Base-by-base conservation (phyloP, 2,329 filamentous ascomycete genomes). In the Gaeumannomyces sp. region DNA sequence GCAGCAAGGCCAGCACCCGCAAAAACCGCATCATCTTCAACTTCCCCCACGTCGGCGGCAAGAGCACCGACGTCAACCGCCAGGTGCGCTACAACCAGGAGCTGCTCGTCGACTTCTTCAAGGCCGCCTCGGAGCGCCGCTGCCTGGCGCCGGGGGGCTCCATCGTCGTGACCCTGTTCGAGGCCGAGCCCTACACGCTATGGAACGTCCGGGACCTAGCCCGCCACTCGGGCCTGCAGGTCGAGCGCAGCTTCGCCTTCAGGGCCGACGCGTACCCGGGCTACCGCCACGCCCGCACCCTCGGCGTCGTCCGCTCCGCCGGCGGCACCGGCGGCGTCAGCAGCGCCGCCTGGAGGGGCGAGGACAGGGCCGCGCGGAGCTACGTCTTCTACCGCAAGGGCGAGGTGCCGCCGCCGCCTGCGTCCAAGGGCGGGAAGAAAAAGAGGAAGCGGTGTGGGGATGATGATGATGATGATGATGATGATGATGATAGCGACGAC, bases 151-250 rank as follows among this genome's bases (percentile, higher is more conserved):
- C 78, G 0, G 80, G 82, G 7, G 88, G 87, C 50, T 74, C 84
- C 70, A 87, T 97, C 64, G 77, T 97, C 63, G 87, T 98, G 28
- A 96, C 93, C 0, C 79, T 98, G 13, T 99, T 99, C 75, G 94
- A 97, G 76, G 91, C 90, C 66, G 90, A 96, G 75, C 95, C 95
- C 0, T 99, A 99, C 75, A 94, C 92, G 2, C 83, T 97, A 1
- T 99, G 95, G 95, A 97, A 98, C 78, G 84, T 98, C 31, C 85
- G 89, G 50, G 94, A 97, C 78, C 81, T 99, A 33, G 95, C 86
- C 2, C 84, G 94, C 8, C 92, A 97, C 74, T 82, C 83, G 5
- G 91, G 90, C 6, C 78, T 94, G 62, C 83, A 85, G 71, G 89
- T 93, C 50, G 81, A 87, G 70, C 79, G 84, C 71, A 92, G 89